A percentile compares a stretch with the other conserved stretches of the same genome.
Evolutionary conservation across 306 rosid genomes (phyloP).

Genomic region (Senna siamea): DNA sequence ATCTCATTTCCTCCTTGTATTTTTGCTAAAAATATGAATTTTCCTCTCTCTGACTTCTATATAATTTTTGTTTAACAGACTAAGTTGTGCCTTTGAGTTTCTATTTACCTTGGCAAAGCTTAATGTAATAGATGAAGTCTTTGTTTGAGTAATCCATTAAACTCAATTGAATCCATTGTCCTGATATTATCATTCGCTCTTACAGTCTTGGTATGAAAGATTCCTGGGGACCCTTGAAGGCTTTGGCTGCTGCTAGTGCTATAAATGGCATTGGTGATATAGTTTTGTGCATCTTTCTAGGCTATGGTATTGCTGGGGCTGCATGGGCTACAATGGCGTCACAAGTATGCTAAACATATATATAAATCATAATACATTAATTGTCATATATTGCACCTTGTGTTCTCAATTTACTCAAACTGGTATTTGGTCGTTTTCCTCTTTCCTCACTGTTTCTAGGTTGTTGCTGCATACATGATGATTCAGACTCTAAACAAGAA

Average conservation of each 20-base stretch:
- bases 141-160: slow-evolving; percentile 1
- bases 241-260: slow-evolving; percentile 52
- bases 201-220: slow-evolving; percentile 62
- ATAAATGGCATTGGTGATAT: slow-evolving; percentile 48
- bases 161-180: slow-evolving; percentile 16
- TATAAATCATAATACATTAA: slow-evolving; percentile 28
- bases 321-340: slow-evolving; percentile 60
- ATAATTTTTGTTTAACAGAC: neutral
- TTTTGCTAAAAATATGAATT: no score
- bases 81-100: slow-evolving; percentile 5
- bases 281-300: slow-evolving; percentile 48
- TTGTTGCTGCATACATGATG: slow-evolving; percentile 90
- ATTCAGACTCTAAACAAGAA: slow-evolving; percentile 67
- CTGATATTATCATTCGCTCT: slow-evolving; percentile 18
- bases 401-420: slow-evolving; percentile 29
- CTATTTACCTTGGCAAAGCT: slow-evolving; percentile 15
- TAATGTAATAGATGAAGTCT: slow-evolving; percentile 6
- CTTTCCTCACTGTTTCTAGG: slow-evolving; percentile 53
- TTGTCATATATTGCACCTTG: slow-evolving; percentile 3
- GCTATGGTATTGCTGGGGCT: slow-evolving; percentile 59
- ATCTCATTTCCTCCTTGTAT: slow-evolving; percentile 4
- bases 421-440: neutral
- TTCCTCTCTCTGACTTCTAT: slow-evolving; percentile 25
- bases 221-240: slow-evolving; percentile 61
- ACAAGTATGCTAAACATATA: slow-evolving; percentile 43